These are phyloP conservation scores for Vitis hybrid DNA, from an alignment of 177 flowering plant genomes.

Conservation along the genomic window DNA sequence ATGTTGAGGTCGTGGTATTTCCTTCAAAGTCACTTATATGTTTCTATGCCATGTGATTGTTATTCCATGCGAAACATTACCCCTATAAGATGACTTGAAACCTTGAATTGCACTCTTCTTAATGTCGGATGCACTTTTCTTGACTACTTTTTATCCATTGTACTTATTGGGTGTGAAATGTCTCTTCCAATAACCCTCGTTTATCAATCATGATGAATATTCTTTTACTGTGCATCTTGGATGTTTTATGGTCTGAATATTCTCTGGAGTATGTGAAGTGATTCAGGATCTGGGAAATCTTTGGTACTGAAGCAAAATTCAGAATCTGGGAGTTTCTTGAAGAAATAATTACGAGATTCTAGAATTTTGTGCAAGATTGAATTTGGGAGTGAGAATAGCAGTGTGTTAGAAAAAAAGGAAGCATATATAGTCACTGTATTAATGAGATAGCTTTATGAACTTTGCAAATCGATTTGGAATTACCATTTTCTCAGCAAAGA, in stretches of 20 bases:
- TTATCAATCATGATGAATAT: not conserved
- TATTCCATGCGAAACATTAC: too few species aligned
- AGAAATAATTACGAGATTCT: not conserved
- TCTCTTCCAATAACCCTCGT: not conserved
- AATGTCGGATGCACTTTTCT: too few species aligned
- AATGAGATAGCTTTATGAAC: not conserved
- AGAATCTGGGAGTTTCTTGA: not conserved
- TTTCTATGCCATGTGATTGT: not conserved
- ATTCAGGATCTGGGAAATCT: not conserved
- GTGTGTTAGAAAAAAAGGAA: not conserved
- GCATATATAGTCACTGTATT: not conserved
- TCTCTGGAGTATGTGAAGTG: not conserved
- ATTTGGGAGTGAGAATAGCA: not conserved
- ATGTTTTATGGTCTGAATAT: not conserved
- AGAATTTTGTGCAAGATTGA: not conserved
- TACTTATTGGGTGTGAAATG: not conserved
- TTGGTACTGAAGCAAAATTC: not conserved
- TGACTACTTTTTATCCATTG: not conserved
- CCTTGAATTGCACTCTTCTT: too few species aligned
- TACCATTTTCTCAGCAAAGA: not conserved
- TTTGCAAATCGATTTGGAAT: not conserved
- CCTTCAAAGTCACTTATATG: not conserved
- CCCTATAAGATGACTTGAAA: too few species aligned
- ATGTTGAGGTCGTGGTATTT: conserved; percentile 19
- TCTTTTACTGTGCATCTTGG: not conserved